Conservation (phyloP, 1,284 basidiomycete genomes). For the Pterulicium gracile region DNA sequence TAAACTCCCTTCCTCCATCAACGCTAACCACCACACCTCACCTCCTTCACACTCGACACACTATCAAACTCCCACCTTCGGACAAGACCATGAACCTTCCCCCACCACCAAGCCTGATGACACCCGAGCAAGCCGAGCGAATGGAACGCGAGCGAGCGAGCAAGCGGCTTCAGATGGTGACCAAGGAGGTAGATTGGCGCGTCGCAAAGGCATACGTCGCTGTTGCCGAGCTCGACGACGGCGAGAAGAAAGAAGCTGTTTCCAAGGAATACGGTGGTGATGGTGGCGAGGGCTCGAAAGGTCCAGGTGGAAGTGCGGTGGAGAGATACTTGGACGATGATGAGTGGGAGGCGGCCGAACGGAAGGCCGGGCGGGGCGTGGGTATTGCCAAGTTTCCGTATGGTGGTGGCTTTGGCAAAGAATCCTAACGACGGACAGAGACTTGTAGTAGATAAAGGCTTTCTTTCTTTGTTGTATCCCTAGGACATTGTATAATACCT, state of each 20-base stretch:
- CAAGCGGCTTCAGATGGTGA: conserved; percentile 49
- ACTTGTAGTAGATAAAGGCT: no score
- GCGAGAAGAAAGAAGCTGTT: conserved; percentile 17
- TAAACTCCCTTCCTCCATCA: conserved; percentile 56
- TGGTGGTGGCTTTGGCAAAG: not conserved
- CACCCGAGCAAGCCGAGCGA: conserved; percentile 27
- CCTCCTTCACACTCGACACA: conserved; percentile 57
- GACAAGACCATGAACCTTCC: conserved; percentile 12
- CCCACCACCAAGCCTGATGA: conserved; percentile 18
- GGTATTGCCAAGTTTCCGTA: conserved; percentile 16
- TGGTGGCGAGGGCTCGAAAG: conserved; percentile 14
- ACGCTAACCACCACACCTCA: conserved; percentile 63
- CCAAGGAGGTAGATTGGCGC: conserved; percentile 57
- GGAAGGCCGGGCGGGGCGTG: conserved; percentile 18
- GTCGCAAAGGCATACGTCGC: conserved; percentile 59
- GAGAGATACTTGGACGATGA: conserved; percentile 53
- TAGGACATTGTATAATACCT: no score
- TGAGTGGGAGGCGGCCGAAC: conserved; percentile 46
- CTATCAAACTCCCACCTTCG: conserved; percentile 38
- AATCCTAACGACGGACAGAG: no score
- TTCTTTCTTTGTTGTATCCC: no score
- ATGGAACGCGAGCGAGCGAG: conserved; percentile 43
- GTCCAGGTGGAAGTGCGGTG: conserved; percentile 26
- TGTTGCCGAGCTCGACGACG: conserved; percentile 31
- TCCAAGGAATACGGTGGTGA: conserved; percentile 24